Base-by-base conservation (phyloP, 495 filamentous ascomycete genomes). In the Xeromyces bisporus region DNA sequence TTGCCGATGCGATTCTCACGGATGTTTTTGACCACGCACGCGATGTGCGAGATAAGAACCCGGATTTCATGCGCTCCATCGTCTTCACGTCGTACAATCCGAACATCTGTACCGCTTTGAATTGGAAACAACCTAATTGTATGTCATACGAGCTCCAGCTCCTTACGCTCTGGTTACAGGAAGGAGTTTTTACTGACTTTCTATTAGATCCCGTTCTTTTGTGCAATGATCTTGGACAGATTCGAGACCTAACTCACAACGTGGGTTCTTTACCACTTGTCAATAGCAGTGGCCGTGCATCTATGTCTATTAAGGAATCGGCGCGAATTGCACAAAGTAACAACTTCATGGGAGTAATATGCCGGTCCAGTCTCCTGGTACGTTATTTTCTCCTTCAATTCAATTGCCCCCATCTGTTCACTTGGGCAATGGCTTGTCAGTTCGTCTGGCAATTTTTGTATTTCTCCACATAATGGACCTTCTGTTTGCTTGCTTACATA, bases 51-150 rank as follows among this genome's bases (percentile, higher is more conserved):
- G 77, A 83, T 17, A 58, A 59, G 35, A 64, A 66, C 16, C 72
- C 74, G 1, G 70, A 76, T 39, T 67, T 71, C 13, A 77, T 85
- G 47, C 64, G 85, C 12, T 85, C 77, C 6, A 75, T 97, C 25
- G 81, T 96, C 14, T 93, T 96, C 50, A 86, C 80, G 36, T 85
- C 80, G 5, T 91, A 83, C 39, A 93, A 93, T 47, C 60, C 77
- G 7, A 78, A 76, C 41, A 70, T 96, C 17, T 97, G 89, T 51
- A 85, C 80, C 21, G 83, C 86, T 3, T 45, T 97, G 31, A 96
- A 96, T 50, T 97, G 91, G 91, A 97, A 97, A 53, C 89, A 97
- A 50, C 89, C 89, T 7, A 97, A 96, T 41, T 97, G 77, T 82
- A 53, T 58, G 71, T 53, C 7, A 17, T n/a, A 25, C 13, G 17